Evolutionary conservation across 805 yeast species (phyloP), one percentile per base, ranked within the genome.

Genomic region (Spathaspora girioi): DNA sequence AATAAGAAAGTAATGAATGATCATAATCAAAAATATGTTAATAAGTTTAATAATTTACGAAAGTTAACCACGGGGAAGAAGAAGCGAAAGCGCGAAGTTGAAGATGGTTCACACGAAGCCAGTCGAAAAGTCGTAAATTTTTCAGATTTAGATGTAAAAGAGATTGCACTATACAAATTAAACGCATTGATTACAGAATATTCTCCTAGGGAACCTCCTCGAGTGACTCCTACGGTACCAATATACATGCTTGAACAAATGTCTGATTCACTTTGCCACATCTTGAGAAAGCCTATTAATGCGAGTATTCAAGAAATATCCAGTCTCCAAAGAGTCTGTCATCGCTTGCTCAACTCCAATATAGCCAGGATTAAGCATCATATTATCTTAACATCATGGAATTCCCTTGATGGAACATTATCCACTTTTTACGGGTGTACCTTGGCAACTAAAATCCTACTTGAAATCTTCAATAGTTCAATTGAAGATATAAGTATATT

Each of bases 401-500:
- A 19, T 10, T 32, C 26, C 12, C 7, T 45, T 10, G 17, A 10
- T 12, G 17, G 12, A 8, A 10, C 23, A 6, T 12, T 31, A 5
- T 26, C n/a, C 5, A n/a, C 9, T 7, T 45, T 45, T 17, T 31
- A 12, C 23, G 10, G 6, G n/a, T 45, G 40, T 17, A 10, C 47
- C 9, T 11, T 35, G 5, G 45, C 32, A 17, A 62, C 75, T 1
- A 62, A 68, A 2, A 54, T 76, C 3, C 62, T 80, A 4, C 62
- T 82, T 45, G 55, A 64, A 3, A 65, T 79, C 1, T 69, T 82
- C 49, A 70, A 72, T 27, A 59, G 78, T 14, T 66, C 68, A 35
- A 58, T 73, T 42, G 53, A 60, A 2, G 82, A 80, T 48, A 77
- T 76, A 52, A 66, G 64, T 40, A 57, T 85, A 3, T 74, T 75